A percentile compares a stretch with the other conserved stretches of the same genome.
Conservation (phyloP, 2,329 filamentous ascomycete species). For the Apiospora hydei region DNA sequence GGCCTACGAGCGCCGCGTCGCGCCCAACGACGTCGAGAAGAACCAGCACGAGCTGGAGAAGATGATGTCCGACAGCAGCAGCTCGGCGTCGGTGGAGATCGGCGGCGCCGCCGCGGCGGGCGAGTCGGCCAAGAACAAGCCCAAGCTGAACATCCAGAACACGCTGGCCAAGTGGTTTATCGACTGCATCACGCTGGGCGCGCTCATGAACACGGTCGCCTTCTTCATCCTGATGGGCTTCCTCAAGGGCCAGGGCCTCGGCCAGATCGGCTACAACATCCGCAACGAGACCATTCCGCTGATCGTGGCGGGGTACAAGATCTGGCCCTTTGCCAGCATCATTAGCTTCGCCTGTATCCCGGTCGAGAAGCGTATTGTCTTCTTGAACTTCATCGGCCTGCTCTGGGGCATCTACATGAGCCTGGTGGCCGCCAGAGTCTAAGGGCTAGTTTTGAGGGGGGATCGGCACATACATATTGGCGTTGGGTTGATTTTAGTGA, state of each 20-base stretch:
- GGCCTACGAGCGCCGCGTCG: conserved; percentile 44
- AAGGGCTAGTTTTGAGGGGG: conserved; percentile 2
- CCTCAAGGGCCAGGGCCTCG: conserved; percentile 48
- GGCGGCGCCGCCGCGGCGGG: conserved; percentile 23
- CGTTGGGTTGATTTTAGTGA: not conserved
- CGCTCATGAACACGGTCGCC: conserved; percentile 54
- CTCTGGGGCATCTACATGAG: conserved; percentile 62
- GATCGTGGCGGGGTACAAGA: conserved; percentile 57
- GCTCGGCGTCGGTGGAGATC: conserved; percentile 5
- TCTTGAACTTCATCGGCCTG: conserved; percentile 56
- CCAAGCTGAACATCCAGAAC: conserved; percentile 50
- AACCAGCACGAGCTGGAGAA: conserved; percentile 41
- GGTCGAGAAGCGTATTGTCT: conserved; percentile 57
- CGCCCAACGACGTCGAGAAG: conserved; percentile 38
- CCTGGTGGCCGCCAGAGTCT: conserved; percentile 53
- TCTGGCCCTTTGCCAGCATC: conserved; percentile 60
- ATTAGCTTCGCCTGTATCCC: conserved; percentile 58
- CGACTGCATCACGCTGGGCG: conserved; percentile 56
- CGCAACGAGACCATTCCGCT: conserved; percentile 54
- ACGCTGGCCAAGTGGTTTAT: conserved; percentile 58
- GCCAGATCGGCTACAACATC: conserved; percentile 49
- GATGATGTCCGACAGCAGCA: not conserved
- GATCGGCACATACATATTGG: not conserved
- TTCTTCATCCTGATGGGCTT: conserved; percentile 57
- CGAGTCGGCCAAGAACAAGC: conserved; percentile 34